Evolutionary conservation across 306 rosid species (phyloP), one percentile per base, ranked within the genome.

Genomic region (Cucumis sativus): DNA sequence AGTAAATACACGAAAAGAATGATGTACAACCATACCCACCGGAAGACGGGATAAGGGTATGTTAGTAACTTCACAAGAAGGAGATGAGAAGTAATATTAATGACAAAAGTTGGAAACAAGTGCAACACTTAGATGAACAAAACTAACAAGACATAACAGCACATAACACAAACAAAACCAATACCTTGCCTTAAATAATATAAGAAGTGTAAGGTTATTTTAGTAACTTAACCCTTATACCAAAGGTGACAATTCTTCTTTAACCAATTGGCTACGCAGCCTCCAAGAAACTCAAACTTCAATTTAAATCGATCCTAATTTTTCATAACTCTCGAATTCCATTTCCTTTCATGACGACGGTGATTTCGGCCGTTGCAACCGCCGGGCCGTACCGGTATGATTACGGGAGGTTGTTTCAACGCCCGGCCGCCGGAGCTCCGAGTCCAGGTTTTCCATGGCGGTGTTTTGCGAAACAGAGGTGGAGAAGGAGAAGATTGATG

Each of bases 281-380:
- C 10, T 10, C 61, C 2, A 56, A 56, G 25, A 56, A 6, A 6
- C 59, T 18, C 59, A 17, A 55, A 55, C n/a, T 56, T 20, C 61
- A 28, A 6, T 61, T 61, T 7, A 14, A 61, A 28, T 6, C 18
- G 1, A 28, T 28, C 30, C 30, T 28, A 28, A 28, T 60, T 54
- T 7, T 18, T 7, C 17, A 2, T 33, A 2, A 0, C 37, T 33
- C 37, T 33, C 28, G 35, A 25, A 60, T 7, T 21, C 64, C 64
- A 21, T 43, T 18, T n/a, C 60, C 60, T 55, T 2, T 18, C 20
- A 55, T 86, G 88, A 88, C 77, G 11, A 54, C 83, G 7, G 83
- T 76, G 47, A 62, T 74, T 55, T 81, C 69, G 35, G 75, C 62
- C 37, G 43, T 80, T 72, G 76, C 84, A 33, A 62, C 59, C 54